Evolutionary conservation across 768 basidiomycete species (phyloP), one percentile per base, ranked within the genome.

Genomic region (Trametes maxima): DNA sequence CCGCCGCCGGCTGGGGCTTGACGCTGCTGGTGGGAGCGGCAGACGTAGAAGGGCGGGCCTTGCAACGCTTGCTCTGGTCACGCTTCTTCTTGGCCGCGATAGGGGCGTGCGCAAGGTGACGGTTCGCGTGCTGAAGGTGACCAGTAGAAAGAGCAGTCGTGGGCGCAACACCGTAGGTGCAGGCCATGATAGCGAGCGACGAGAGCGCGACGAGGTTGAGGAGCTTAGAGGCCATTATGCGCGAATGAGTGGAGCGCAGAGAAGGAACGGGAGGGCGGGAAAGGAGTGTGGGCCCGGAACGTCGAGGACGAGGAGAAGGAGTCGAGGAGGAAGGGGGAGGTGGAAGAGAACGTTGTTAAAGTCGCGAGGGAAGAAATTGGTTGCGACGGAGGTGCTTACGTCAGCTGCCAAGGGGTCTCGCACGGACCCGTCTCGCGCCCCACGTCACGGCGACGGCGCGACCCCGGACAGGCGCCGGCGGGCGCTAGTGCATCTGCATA

Each of bases 161-260:
- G 22, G 81, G 78, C 7, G 76, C 58, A 0, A 82, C 70, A 35
- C 69, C 77, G 57, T 82, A 78, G 6, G 84, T 80, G 65, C 78
- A 76, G 48, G 82, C 77, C 62, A 90, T 60, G 63, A 90, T 67
- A 21, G 85, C 82, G 54, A 92, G 69, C 24, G 85, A 77, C 16
- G 83, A 76, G 42, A 91, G 62, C 21, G 88, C 81, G 54, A 91
- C 25, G 62, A 90, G 72, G 68, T 81, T 82, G 69, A 88, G 68
- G 49, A 88, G 69, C 64, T 82, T 87, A 59, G 75, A 44, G 49
- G 78, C 68, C 57, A 67, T 66, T 59, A 62, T 67, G 57, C 19
- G 54, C 57, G n/a, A 49, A 45, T 3, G 37, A 49, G 35, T 36
- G 44, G 55, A 57, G 57, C 55, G 56, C 52, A 45, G 46, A 24